A percentile compares a stretch with the other conserved stretches of the same genome.
phyloP scores from a whole-genome alignment of 495 filamentous ascomycete species.

The Neurospora pannonica region DNA sequence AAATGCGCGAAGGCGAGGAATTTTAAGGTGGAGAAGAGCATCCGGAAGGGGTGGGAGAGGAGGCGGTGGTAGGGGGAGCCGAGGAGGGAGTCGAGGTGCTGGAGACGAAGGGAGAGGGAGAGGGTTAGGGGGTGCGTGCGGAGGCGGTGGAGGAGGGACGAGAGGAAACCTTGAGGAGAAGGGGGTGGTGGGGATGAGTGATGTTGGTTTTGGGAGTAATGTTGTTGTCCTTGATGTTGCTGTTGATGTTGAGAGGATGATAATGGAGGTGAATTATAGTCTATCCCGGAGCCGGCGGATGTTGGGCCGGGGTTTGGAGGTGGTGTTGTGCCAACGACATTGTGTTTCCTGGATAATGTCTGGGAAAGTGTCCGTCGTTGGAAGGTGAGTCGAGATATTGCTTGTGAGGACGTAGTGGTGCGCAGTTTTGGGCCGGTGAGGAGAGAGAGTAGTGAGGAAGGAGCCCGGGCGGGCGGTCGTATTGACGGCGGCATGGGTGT shows the following conservation, averaged over 20 bases:
- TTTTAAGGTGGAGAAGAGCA: constrained; percentile 29
- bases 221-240: background rate
- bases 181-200: background rate
- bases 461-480: background rate
- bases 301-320: background rate
- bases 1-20: constrained; percentile 47
- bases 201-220: background rate
- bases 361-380: background rate
- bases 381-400: background rate
- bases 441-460: background rate
- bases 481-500: background rate
- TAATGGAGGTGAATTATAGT: background rate
- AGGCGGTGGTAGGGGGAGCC: background rate
- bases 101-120: background rate
- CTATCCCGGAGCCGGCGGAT: constrained; percentile 2
- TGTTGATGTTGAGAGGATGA: background rate
- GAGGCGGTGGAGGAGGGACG: background rate
- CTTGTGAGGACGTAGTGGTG: background rate
- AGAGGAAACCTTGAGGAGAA: background rate
- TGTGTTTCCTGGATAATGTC: background rate
- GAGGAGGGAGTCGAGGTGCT: constrained; percentile 6
- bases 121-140: background rate
- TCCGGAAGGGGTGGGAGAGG: constrained; percentile 30
- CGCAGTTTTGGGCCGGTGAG: background rate
- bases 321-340: background rate